Base-by-base conservation (phyloP, 768 basidiomycete species). In the Kwoniella heveanensis region DNA sequence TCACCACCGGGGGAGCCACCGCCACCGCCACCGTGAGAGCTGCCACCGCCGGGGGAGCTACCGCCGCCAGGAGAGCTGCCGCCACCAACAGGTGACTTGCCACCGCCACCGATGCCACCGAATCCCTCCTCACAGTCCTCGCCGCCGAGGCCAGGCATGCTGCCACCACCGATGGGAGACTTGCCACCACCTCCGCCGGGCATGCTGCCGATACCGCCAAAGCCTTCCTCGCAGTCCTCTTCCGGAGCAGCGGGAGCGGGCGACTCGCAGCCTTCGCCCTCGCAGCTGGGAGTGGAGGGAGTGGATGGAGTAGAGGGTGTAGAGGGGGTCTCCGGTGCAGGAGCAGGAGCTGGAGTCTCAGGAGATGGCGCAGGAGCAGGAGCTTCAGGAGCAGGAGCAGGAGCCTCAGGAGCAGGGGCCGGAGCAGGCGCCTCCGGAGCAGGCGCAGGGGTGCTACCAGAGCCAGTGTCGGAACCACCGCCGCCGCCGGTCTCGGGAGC, bases 231-330 rank as follows among this genome's bases (percentile, higher is more conserved):
- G 24, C 36, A 44, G 22, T 32, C 32, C 19, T 37, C 15, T 39
- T 55, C 54, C 12, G 54, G 54, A 10, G 26, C 24, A 22, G 36
- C 22, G 19, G 39, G 17, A 44, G 39, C 39, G 12, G 37, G 36
- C 1, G 46, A 49, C 26, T 50, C 57, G 25, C 57, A 58, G 7
- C 30, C 57, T 50, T 58, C 57, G 19, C 57, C 57, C 32, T 19
- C 22, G 50, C 57, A 58, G 37, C 47, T 47, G 19, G 25, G 30
- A 24, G 39, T 9, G 4, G 57, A 58, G 12, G 55, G 55, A 44
- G 55, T 15, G 17, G 37, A 15, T 13, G 55, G 13, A 17, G 39
- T 9, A 27, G n/a, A 7, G 12, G 24, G 24, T 27, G 27, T 25
- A 24, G 50, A 17, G 17, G 50, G 24, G 17, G 17, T 26, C 50